Base-by-base conservation (phyloP, 805 yeast species). In the Schizosaccharomyces cryophilus region DNA sequence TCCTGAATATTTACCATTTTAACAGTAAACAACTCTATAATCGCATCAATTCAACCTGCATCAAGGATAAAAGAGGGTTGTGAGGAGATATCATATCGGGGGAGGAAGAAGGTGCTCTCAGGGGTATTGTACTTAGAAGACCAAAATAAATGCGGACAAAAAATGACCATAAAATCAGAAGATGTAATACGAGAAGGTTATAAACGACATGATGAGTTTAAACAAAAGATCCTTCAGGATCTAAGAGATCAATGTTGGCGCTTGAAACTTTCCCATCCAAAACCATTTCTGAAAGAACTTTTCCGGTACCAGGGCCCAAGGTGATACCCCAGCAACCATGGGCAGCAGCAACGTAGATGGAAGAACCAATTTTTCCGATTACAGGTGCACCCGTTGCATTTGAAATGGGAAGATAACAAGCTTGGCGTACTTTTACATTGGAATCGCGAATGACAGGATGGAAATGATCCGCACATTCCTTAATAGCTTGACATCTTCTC, bases 291-390 rank as follows among this genome's bases (percentile, higher is more conserved):
- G 95, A 82, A 82, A 90, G 78, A 47, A 93, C 77, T 68, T 87
- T 81, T n/a, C 98, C 98, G 0, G 96, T 89, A 3, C 85, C 96
- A 0, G 96, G 96, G 0, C 96, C 96, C 71, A 93, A 90, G 73
- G 90, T 93, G 64, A 90, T 93, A 26, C 98, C 98, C 98, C 98
- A 90, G 73, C 97, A 93, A 17, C 95, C 85, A 71, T 90, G 98
- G 0, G 97, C 98, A 17, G 90, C 80, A 1, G 96, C 95, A 62
- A 90, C 71, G 66, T 74, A 85, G 63, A 90, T 73, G 63, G 83
- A 82, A 26, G 78, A 80, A 6, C 89, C 94, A 0, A 97, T 90
- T 66, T 86, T 90, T 58, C 98, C 98, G 66, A 90, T 83, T 61
- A 93, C 74, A 0, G 98, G 98, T 5, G 98, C 98, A 1, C 90